A percentile compares a stretch with the other conserved stretches of the same genome.
phyloP scores from a whole-genome alignment of 225 moss, liverwort and hornwort species.

The Marchantia polymorpha region DNA sequence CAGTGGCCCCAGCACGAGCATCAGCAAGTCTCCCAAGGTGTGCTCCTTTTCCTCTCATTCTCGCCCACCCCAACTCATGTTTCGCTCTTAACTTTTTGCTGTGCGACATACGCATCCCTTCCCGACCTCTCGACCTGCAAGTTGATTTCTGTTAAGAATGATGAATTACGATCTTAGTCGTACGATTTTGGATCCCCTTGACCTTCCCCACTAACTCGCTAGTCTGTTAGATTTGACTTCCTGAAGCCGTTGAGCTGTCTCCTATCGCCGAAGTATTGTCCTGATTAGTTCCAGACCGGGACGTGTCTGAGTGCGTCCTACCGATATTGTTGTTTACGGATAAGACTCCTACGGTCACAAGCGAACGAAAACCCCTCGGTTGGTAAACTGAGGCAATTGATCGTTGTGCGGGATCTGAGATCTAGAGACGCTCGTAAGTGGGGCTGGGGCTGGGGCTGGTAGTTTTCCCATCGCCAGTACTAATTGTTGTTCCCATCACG shows the following conservation, averaged over 20 bases:
- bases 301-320: background rate
- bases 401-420: background rate
- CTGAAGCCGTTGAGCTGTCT: background rate
- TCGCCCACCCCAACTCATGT: background rate
- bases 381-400: background rate
- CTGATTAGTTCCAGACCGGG: background rate
- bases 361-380: background rate
- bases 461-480: background rate
- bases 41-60: background rate
- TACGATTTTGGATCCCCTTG: background rate
- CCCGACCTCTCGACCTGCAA: background rate
- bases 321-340: background rate
- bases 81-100: background rate
- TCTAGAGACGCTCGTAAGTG: background rate
- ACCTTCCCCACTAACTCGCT: background rate
- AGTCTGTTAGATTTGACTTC: background rate
- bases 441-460: background rate
- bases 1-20: background rate
- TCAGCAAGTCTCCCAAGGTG: constrained; percentile 11
- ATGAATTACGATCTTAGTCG: background rate
- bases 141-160: too few relatives aligned
- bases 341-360: background rate
- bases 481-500: background rate
- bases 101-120: background rate
- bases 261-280: background rate